These are phyloP conservation scores for Dinochytrium kinnereticum DNA, from an alignment of 371 early-diverging fungal genomes.

Conservation along the genomic window DNA sequence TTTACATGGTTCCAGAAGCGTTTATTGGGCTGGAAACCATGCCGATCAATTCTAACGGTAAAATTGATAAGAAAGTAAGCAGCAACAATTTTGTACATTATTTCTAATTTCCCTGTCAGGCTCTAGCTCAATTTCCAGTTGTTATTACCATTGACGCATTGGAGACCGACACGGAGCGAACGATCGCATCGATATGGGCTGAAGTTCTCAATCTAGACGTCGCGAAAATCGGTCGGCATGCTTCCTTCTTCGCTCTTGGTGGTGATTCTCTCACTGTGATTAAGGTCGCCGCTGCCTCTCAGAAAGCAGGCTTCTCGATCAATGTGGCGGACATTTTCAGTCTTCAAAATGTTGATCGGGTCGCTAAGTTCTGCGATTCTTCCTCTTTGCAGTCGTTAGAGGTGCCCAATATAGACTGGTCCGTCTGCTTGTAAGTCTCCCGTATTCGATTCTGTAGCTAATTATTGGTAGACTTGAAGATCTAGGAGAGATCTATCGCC, in stretches of 20 bases:
- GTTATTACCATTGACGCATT: background rate
- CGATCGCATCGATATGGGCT: constrained; percentile 12
- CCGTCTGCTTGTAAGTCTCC: background rate
- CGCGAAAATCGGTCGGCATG: constrained; percentile 8
- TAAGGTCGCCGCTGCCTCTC: constrained; percentile 11
- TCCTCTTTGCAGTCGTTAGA: background rate
- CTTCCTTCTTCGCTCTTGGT: constrained; percentile 38
- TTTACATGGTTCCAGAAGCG: constrained; percentile 32
- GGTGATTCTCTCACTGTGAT: constrained; percentile 38
- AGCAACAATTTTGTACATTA: background rate
- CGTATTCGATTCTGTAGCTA: constrained; percentile 1
- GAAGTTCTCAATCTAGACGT: constrained; percentile 11
- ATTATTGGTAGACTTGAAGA: background rate
- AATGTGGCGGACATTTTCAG: constrained; percentile 16
- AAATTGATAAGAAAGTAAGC: constrained; percentile 26
- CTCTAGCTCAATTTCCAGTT: background rate
- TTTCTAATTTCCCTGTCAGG: background rate
- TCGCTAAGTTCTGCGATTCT: background rate
- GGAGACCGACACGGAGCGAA: constrained; percentile 5
- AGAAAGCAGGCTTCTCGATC: constrained; percentile 14
- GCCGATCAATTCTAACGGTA: constrained; percentile 38
- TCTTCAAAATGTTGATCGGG: background rate
- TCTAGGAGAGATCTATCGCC: background rate
- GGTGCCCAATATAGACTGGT: background rate
- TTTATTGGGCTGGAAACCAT: constrained; percentile 24